Evolutionary conservation across 305 asterid genomes (phyloP), one percentile per base, ranked within the genome.

Genomic region (Euphrasia arctica): DNA sequence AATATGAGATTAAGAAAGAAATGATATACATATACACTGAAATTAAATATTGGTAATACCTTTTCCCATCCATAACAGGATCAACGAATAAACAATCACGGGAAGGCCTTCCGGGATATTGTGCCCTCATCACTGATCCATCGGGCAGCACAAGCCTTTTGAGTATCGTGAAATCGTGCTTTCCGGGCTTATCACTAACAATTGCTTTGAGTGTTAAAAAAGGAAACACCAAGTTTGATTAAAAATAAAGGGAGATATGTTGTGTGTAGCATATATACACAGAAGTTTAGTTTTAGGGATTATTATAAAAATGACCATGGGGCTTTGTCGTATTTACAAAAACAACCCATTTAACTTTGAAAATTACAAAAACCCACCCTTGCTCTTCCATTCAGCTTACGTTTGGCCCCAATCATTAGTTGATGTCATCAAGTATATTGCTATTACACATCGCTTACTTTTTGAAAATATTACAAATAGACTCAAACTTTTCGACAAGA

Each of bases 101-200:
- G 13, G 78, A 50, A 62, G 87, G 90, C 74, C 80, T 70, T 54
- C 87, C 85, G 0, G 77, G 83, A 61, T 71, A 79, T 60, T 77
- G 81, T 10, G 90, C 85, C 63, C 90, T 75, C 82, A 79, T 5
- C 60, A 81, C 82, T 4, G 82, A 79, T 29, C 90, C 87, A 75
- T 83, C 87, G 10, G 82, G 85, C 60, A 84, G 74, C 65, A 84
- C 87, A 39, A 84, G 85, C 77, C 72, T 71, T 66, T 76, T 70
- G 15, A 84, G 82, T 73, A 84, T 72, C 41, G 77, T 72, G 52
- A 84, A 84, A 69, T 84, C 80, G 64, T 84, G 87, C 43, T 76
- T 78, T 51, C 90, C 87, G 8, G 90, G 90, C 60, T 79, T 77
- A 63, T 84, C 90, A 74, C 87, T 84, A 72, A 34, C 41, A 34